These are phyloP conservation scores for Neurospora pannonica DNA, from an alignment of 495 filamentous ascomycete genomes.

Conservation along the genomic window DNA sequence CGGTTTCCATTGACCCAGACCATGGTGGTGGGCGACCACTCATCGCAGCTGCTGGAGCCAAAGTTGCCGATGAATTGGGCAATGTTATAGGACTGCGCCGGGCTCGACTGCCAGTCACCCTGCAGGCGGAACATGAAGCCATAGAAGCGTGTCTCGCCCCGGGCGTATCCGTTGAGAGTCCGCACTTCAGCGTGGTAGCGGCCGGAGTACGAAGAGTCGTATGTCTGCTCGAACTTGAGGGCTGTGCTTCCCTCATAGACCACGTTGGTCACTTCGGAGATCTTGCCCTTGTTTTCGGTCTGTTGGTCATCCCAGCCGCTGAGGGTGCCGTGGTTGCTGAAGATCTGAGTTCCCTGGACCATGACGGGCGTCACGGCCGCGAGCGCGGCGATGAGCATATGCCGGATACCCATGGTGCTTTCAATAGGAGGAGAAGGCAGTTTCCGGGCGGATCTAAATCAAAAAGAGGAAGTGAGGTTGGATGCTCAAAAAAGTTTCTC, in stretches of 20 bases:
- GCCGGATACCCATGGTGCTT: background rate
- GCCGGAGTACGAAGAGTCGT: conserved; percentile 35
- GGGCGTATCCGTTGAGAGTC: conserved; percentile 37
- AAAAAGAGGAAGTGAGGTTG: background rate
- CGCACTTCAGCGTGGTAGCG: conserved; percentile 50
- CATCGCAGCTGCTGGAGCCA: conserved; percentile 36
- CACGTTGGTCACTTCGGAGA: conserved; percentile 38
- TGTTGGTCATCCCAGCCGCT: conserved; percentile 39
- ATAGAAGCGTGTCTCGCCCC: conserved; percentile 44
- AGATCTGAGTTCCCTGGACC: conserved; percentile 25
- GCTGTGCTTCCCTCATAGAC: conserved; percentile 35
- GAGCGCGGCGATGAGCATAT: background rate
- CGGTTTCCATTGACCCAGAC: conserved; percentile 40
- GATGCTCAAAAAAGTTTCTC: background rate
- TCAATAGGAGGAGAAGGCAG: background rate
- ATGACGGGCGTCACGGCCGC: background rate
- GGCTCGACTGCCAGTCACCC: conserved; percentile 39
- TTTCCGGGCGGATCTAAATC: background rate
- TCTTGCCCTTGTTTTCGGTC: conserved; percentile 36
- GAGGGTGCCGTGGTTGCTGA: conserved; percentile 42
- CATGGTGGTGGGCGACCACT: conserved; percentile 46
- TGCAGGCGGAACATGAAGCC: conserved; percentile 46
- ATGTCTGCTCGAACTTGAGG: conserved; percentile 46
- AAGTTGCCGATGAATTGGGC: conserved; percentile 51
- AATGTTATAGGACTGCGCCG: conserved; percentile 41